phyloP scores from a whole-genome alignment of 2,329 filamentous ascomycete species.

The Aureobasidium leucospermi region DNA sequence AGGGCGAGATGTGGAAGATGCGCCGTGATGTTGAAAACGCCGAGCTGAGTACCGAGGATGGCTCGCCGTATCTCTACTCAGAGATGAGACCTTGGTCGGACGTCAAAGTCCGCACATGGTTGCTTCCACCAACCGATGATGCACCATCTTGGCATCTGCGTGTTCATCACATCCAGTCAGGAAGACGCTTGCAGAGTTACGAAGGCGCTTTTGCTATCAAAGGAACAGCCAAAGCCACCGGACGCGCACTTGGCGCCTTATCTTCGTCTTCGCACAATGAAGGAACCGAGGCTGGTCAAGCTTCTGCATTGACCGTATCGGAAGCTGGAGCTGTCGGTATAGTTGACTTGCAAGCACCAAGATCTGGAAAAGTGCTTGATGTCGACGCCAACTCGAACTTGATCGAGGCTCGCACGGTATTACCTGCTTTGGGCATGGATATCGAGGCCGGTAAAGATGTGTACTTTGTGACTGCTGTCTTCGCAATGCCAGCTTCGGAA shows the following conservation, averaged over 20 bases:
- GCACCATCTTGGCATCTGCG: slow-evolving; percentile 65
- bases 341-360: slow-evolving; percentile 34
- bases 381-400: slow-evolving; percentile 75
- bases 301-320: slow-evolving; percentile 38
- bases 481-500: slow-evolving; percentile 56
- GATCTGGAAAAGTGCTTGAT: slow-evolving; percentile 60
- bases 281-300: slow-evolving; percentile 31
- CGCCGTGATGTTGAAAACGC: slow-evolving; percentile 61
- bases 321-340: slow-evolving; percentile 46
- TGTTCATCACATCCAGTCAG: slow-evolving; percentile 54
- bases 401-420: slow-evolving; percentile 61
- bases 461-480: slow-evolving; percentile 66
- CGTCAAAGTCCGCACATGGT: slow-evolving; percentile 57
- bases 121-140: slow-evolving; percentile 53
- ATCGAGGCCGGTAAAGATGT: slow-evolving; percentile 49
- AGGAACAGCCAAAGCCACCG: slow-evolving; percentile 52
- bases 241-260: slow-evolving; percentile 44
- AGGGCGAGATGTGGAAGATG: slow-evolving; percentile 71
- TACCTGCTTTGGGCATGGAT: slow-evolving; percentile 61
- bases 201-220: slow-evolving; percentile 69
- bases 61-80: slow-evolving; percentile 55
- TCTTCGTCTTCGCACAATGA: slow-evolving; percentile 31
- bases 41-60: slow-evolving; percentile 50
- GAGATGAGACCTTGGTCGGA: slow-evolving; percentile 65
- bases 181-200: slow-evolving; percentile 58